Evolutionary conservation across 1,284 basidiomycete species (phyloP), one percentile per base, ranked within the genome.

Genomic region (Apiotrichum mycotoxinovorans): DNA sequence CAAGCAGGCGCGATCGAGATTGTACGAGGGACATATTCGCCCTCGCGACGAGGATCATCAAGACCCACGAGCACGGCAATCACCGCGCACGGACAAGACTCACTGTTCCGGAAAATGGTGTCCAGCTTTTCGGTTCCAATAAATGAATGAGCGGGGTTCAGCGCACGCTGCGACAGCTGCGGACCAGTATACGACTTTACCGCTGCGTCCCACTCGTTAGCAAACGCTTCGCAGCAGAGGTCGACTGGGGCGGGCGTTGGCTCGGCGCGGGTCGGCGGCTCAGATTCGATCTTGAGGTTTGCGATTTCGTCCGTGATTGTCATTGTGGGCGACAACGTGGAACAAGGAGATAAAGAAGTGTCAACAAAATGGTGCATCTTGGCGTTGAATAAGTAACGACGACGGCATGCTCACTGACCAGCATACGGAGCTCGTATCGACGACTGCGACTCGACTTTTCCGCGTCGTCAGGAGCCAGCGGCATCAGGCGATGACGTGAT

Each of bases 61-160:
- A n/a, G n/a, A n/a, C n/a, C n/a, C n/a, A n/a, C n/a, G n/a, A n/a
- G n/a, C n/a, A n/a, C n/a, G n/a, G n/a, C n/a, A n/a, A n/a, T n/a
- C 9, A 20, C 12, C 22, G n/a, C n/a, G n/a, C n/a, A n/a, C n/a
- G n/a, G n/a, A 18, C n/a, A 9, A 5, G 11, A 45, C 60, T 25
- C 44, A 58, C 56, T 54, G 25, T 27, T 58, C 2, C 60, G 43
- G 35, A 62, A 38, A 18, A 56, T 38, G 8, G 45, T 15, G 51
- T 62, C 60, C 2, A 62, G 57, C 48, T 50, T 54, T 45, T 62
- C 60, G 8, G 48, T 20, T 8, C 22, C 20, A 15, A 51, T 41
- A 15, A 51, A 34, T 22, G 27, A 17, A 15, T 40, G 4, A 14
- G 51, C 38, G 9, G 25, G 37, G 23, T 27, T 35, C 30, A 50